Base-by-base conservation (phyloP, 257 asterid genomes). In the Avicennia marina region DNA sequence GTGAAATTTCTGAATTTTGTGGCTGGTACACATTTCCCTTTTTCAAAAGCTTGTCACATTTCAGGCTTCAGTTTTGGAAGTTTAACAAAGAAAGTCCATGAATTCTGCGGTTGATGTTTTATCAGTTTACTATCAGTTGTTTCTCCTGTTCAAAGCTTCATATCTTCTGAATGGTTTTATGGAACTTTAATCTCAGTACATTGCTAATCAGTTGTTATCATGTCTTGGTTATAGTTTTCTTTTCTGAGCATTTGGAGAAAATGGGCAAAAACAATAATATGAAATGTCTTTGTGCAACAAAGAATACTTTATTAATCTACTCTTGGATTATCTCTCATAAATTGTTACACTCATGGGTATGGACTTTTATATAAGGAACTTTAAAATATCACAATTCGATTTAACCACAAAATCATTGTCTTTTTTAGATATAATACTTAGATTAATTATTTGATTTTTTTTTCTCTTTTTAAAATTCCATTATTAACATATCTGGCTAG, bases 1-100 rank as follows among this genome's bases (percentile, higher is more conserved):
- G 70, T 31, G 63, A 89, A 81, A 66, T 89, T 89, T 71, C 11
- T 70, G 73, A 72, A 78, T 25, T 86, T 47, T 77, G 79, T 46
- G 26, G 50, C 73, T 57, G 97, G 97, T 89, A 80, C 44, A 26
- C 65, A 15, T 18, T 39, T 33, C 38, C 7, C 16, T 33, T 20
- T 58, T 32, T 45, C 29, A 11, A 10, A 48, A 58, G 19, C 67
- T 44, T 44, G 45, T 11, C 21, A 0, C 3, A 4, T 38, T 53
- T 53, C 7, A 10, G 15, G 58, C 31, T 46, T 51, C 21, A 4
- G 9, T 46, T 55, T 32, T 41, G 38, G 34, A 60, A 52, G 19
- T 21, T 52, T 17, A 18, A 42, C 2, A 7, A 21, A 15, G 21
- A 19, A 40, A 56, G 48, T 40, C 15, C 46, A 13, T 25, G 31